Base-by-base conservation (phyloP, 2,329 filamentous ascomycete species). In the Fusarium algeriense region DNA sequence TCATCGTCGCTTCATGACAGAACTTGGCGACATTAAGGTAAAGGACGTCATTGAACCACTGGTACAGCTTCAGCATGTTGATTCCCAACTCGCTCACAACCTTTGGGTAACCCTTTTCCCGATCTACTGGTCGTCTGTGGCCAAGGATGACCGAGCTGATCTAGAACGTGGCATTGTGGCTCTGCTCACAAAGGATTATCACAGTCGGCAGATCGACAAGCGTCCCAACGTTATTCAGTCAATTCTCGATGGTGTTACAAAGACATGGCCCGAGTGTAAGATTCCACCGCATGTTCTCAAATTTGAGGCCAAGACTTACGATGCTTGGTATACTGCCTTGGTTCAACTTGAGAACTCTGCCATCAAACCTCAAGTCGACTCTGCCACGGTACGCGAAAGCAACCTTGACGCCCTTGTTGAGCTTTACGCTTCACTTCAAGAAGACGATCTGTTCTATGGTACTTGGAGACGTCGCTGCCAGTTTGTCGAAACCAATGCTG, bases 371-470 rank as follows among this genome's bases (percentile, higher is more conserved):
- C 88, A 94, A 58, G 89, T 94, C 43, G 95, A 98, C 75, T 97
- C 95, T 2, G 85, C 93, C 3, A 90, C 89, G 46, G 92, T 97
- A 23, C 89, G 94, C 35, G 97, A 99, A 80, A 98, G 95, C 82
- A 98, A 97, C 73, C 87, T 98, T 8, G 96, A 99, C 81, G 96
- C 96, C 1, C 84, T 99, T n/a, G 90, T 97, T 12, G 95, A 98
- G 77, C 86, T 98, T 6, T 99, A 99, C 78, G 90, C 94, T 9
- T 90, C 91, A 2, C 84, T 99, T 17, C 93, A 97, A 77, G 97
- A 99, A 80, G 95, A 98, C 54, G 96, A 99, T 79, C 86, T 99
- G 50, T 99, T 98, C 80, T 98, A 99, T 72, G 96, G 96, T 12
- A 97, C 95, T 1, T 99, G 96, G 96, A 91, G 96, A 64, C 90